Base-by-base conservation (phyloP, 176 grass and related monocot genomes). In the Aegilops speltoides region DNA sequence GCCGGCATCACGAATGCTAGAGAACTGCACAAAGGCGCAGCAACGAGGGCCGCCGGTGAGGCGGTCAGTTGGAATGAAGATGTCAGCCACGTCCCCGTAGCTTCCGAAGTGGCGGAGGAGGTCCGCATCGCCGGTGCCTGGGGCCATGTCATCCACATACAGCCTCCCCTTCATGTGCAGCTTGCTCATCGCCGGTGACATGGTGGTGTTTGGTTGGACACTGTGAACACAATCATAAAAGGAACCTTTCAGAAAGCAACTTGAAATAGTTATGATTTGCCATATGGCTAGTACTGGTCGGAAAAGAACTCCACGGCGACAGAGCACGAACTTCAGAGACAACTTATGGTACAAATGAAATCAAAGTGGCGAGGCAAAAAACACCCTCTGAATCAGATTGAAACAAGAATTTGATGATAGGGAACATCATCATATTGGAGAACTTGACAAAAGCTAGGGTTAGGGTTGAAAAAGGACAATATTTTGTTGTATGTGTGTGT, bases 31-130 rank as follows among this genome's bases (percentile, higher is more conserved):
- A 71, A 91, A 88, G 23, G 76, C 89, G 62, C 68, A 85, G 15
- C 82, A 38, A 12, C 77, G 78, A 0, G 69, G 69, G 20, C 11
- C 24, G 10, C 48, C 64, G 28, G 52, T 88, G 46, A 68, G 9
- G 25, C 82, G 22, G 84, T 91, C 26, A 29, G 34, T 80, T 1
- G 86, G 73, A 22, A 77, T 70, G 81, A 48, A 78, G 25, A 85
- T 79, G 48, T 77, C 62, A n/a, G 54, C 34, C 70, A 91, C 82
- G n/a, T 91, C 86, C 14, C 89, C 89, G 36, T 88, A 91, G 68
- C 38, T 66, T 7, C 26, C 17, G 52, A 91, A 91, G 76, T 91
- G 31, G 68, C 26, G 16, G 82, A 25, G 37, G 26, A 91, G 77
- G 5, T 74, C 46, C 14, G 45, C 63, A 4, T 82, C 77, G 9